These are phyloP conservation scores for Didymellaceae sp. DNA, from an alignment of 2,329 filamentous ascomycete species.

Conservation along the genomic window DNA sequence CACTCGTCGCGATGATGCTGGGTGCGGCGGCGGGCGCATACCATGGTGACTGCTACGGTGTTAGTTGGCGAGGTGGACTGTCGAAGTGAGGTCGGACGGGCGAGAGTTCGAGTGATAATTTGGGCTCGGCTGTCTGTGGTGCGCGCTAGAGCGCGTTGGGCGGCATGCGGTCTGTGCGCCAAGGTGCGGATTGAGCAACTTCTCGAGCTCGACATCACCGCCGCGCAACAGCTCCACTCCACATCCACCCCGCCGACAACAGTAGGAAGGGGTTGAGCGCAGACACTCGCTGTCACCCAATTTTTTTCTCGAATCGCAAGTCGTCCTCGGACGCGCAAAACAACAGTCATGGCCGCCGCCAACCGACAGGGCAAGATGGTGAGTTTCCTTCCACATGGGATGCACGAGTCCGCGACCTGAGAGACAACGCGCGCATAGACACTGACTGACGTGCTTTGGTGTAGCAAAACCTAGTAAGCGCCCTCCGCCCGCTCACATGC, in stretches of 20 bases:
- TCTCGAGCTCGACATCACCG: constrained; percentile 29
- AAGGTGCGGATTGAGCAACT: constrained; percentile 1
- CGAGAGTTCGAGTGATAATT: constrained; percentile 24
- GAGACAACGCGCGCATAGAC: constrained; percentile 54
- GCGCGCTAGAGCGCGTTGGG: constrained; percentile 15
- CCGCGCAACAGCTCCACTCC: constrained; percentile 10
- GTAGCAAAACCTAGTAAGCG: constrained; percentile 70
- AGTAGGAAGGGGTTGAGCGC: constrained; percentile 23
- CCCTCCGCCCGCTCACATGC: constrained; percentile 23
- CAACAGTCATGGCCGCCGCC: constrained; percentile 51
- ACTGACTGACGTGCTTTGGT: constrained; percentile 51
- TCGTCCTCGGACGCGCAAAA: constrained; percentile 54
- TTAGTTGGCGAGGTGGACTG: constrained; percentile 45
- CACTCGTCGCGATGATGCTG: constrained; percentile 18
- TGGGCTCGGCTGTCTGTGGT: constrained; percentile 29
- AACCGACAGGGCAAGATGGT: constrained; percentile 99
- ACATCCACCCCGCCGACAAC: constrained; percentile 30
- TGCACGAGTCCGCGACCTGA: constrained; percentile 45
- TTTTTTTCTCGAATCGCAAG: constrained; percentile 29
- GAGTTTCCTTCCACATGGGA: constrained; percentile 57
- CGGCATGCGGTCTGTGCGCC: constrained; percentile 17
- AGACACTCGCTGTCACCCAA: constrained; percentile 7
- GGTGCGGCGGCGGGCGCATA: constrained; percentile 27
- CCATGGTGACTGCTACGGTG: constrained; percentile 49
- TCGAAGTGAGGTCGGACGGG: constrained; percentile 35